Evolutionary conservation across 2,329 filamentous ascomycete genomes (phyloP), one percentile per base, ranked within the genome.

Genomic region (Pseudogymnoascus sp.): DNA sequence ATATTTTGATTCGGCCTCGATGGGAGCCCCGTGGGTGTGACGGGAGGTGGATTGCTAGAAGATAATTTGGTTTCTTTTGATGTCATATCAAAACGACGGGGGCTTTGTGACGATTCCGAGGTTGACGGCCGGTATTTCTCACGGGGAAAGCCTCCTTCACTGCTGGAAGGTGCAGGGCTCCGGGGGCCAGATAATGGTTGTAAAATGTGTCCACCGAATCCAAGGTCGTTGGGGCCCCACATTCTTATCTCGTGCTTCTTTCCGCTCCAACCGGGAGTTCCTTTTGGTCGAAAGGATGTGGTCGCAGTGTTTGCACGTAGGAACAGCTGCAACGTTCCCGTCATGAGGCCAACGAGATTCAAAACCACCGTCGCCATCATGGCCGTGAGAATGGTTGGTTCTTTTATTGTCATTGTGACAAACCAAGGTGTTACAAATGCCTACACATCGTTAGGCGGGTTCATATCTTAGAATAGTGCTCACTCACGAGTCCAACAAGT

Each of bases 291-390:
- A 65, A 81, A 79, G 60, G 86, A 84, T 25, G 82, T 82, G 11
- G 82, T 79, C 11, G 82, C 78, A 12, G 81, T 83, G 66, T 84
- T 87, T 2, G 86, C 85, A 66, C 87, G 82, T 60, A 90, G 78
- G 68, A 89, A 87, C 7, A 90, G 76, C 68, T 89, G 87, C 23
- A 89, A 78, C 14, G 85, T 82, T 3, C 86, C 85, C 14, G 84
- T 86, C 71, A 86, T 79, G 14, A 90, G 75, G 2, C 87, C 88
- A 0, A 86, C 86, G 1, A 88, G 77, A 69, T 89, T 89, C 14
- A 85, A 78, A 2, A 86, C 84, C 5, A 90, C 84, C 14, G 86
- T 83, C 25, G 85, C 84, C 42, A 88, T 82, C 78, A 88, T 85
- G 2, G 84, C 79, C 3, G 87, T 75, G 25, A 80, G 81, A 49